phyloP scores from a whole-genome alignment of 1,284 basidiomycete genomes.

The Malassezia obtusa region DNA sequence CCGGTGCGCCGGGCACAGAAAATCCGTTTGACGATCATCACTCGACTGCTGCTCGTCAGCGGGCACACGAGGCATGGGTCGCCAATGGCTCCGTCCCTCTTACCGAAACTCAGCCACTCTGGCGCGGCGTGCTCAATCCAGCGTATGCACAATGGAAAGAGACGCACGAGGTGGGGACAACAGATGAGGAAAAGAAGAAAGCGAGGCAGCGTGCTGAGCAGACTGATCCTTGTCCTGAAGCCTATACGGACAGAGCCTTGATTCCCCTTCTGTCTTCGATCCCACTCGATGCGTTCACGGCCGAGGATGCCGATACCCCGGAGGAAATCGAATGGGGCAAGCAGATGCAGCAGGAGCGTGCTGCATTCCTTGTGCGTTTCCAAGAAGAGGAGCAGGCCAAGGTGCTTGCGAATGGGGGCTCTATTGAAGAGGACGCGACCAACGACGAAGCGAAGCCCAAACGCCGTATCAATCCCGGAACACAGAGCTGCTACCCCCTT shows the following conservation, averaged over 20 bases:
- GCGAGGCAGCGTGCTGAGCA: conserved; percentile 11
- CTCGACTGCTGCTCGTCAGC: conserved; percentile 15
- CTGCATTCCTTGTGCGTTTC: conserved; percentile 36
- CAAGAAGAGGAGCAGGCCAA: conserved; percentile 39
- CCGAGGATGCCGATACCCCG: conserved; percentile 40
- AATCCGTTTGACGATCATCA: conserved; percentile 42
- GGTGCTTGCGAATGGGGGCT: conserved; percentile 14
- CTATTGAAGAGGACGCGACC: background rate
- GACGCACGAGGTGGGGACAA: conserved; percentile 4
- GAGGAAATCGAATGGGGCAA: conserved; percentile 42
- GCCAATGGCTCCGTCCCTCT: conserved; percentile 6
- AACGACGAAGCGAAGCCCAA: conserved; percentile 6
- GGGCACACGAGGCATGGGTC: conserved; percentile 26
- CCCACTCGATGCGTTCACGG: conserved; percentile 19
- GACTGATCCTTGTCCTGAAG: conserved; percentile 13
- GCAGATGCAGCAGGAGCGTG: conserved; percentile 38
- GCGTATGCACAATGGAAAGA: conserved; percentile 30
- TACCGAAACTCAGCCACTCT: conserved; percentile 19
- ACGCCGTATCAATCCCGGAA: conserved; percentile 11
- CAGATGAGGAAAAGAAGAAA: conserved; percentile 9
- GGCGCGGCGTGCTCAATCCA: conserved; percentile 34
- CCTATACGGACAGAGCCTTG: conserved; percentile 27
- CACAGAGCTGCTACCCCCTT: conserved; percentile 18
- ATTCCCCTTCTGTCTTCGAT: conserved; percentile 25
- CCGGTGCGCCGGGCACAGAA: conserved; percentile 19